Conservation (phyloP, 805 yeast species). For the Torulaspora delbrueckii region DNA sequence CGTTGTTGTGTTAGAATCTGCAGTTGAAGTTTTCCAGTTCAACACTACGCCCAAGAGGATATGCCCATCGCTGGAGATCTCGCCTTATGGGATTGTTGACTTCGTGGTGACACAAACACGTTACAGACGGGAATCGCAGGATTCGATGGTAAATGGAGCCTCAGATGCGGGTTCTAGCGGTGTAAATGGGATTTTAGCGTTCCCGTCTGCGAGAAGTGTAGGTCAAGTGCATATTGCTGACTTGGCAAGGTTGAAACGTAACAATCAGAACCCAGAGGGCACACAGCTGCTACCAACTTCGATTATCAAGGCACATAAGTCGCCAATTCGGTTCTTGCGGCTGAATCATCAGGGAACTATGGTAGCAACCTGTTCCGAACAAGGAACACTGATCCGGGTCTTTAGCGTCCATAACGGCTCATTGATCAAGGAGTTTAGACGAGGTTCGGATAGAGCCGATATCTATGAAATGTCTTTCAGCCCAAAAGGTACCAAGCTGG, state of each 20-base stretch:
- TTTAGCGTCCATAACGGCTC: conserved; percentile 60
- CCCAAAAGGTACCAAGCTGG: conserved; percentile 67
- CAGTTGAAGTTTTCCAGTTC: conserved; percentile 72
- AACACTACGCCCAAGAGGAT: conserved; percentile 71
- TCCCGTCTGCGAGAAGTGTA: conserved; percentile 22
- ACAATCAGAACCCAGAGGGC: conserved; percentile 15
- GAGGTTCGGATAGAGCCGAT: conserved; percentile 83
- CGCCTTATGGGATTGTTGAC: conserved; percentile 23
- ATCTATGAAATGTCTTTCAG: conserved; percentile 82
- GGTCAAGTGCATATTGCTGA: conserved; percentile 33
- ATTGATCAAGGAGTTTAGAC: conserved; percentile 73
- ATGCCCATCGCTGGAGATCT: conserved; percentile 21
- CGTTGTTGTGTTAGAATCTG: conserved; percentile 62
- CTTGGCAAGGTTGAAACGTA: conserved; percentile 19
- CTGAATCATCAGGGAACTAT: conserved; percentile 71
- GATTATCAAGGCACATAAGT: conserved; percentile 80
- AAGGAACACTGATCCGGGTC: conserved; percentile 85
- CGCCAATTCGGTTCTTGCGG: conserved; percentile 62
- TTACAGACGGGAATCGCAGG: conserved; percentile 11
- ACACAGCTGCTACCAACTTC: conserved; percentile 25
- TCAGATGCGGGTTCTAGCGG: conserved; percentile 1
- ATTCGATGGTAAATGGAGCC: conserved; percentile 3
- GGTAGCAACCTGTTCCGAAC: conserved; percentile 82
- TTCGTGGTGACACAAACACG: conserved; percentile 22
- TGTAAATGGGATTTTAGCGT: conserved; percentile 23